These are phyloP conservation scores for Neonectria ditissima DNA, from an alignment of 2,329 filamentous ascomycete genomes.

Conservation along the genomic window DNA sequence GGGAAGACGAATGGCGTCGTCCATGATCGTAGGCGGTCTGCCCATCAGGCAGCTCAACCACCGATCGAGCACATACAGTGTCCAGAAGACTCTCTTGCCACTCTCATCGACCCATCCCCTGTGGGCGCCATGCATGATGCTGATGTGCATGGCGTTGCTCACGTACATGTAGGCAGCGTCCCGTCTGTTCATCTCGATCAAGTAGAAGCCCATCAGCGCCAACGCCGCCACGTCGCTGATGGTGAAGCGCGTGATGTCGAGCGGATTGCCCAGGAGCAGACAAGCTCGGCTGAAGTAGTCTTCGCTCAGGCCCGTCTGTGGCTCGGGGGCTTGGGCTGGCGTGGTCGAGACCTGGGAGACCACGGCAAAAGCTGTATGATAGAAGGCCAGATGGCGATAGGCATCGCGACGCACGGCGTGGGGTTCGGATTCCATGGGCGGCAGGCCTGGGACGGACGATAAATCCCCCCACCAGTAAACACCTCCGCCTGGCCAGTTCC, in stretches of 20 bases:
- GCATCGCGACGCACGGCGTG: slow-evolving; percentile 38
- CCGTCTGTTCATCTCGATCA: slow-evolving; percentile 61
- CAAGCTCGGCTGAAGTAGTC: slow-evolving; percentile 58
- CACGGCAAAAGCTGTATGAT: slow-evolving; percentile 59
- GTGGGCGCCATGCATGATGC: slow-evolving; percentile 62
- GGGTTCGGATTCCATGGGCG: slow-evolving; percentile 37
- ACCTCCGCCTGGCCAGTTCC: slow-evolving; percentile 57
- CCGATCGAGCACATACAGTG: slow-evolving; percentile 62
- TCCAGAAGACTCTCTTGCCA: slow-evolving; percentile 64
- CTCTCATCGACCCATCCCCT: slow-evolving; percentile 57
- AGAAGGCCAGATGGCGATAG: slow-evolving; percentile 57
- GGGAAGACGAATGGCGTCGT: slow-evolving; percentile 60
- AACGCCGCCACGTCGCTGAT: slow-evolving; percentile 59
- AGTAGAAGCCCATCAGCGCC: slow-evolving; percentile 61
- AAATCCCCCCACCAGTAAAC: slow-evolving; percentile 62
- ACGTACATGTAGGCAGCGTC: slow-evolving; percentile 63
- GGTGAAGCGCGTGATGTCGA: slow-evolving; percentile 56
- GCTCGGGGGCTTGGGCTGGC: slow-evolving; percentile 25
- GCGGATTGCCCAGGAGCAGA: slow-evolving; percentile 58
- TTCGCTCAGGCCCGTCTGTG: slow-evolving; percentile 54
- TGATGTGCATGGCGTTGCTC: slow-evolving; percentile 60
- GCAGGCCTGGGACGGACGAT: slow-evolving; percentile 46
- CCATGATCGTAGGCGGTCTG: slow-evolving; percentile 58
- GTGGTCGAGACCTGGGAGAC: slow-evolving; percentile 47
- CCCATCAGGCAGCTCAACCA: slow-evolving; percentile 63